Conservation (phyloP, 2,329 filamentous ascomycete species). For the Dactylellina sp. region DNA sequence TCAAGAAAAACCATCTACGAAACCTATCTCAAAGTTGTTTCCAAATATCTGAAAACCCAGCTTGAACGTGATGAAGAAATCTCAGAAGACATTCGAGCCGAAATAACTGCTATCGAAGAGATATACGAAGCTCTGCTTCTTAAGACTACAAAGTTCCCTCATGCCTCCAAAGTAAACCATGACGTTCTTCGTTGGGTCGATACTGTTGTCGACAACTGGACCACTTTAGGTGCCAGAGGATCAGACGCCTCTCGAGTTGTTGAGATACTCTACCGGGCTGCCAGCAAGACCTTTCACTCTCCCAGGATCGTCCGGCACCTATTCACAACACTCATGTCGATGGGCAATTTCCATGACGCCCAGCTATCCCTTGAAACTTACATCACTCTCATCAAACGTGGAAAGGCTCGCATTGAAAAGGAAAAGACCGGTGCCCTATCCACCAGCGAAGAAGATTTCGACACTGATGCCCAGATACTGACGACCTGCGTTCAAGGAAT, state of each 20-base stretch:
- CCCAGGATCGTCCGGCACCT: conserved; percentile 86
- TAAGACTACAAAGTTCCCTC: conserved; percentile 83
- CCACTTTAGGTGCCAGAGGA: conserved; percentile 78
- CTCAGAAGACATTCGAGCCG: conserved; percentile 75
- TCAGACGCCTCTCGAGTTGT: conserved; percentile 70
- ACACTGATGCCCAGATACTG: conserved; percentile 80
- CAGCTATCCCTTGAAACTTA: conserved; percentile 94
- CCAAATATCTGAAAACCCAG: conserved; percentile 39
- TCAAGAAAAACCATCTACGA: conserved; percentile 52
- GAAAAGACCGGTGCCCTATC: conserved; percentile 76
- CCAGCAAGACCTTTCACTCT: conserved; percentile 94
- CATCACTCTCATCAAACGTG: conserved; percentile 84
- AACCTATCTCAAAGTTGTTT: conserved; percentile 56
- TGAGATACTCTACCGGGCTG: conserved; percentile 88
- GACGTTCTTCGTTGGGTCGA: conserved; percentile 86
- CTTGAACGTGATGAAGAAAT: conserved; percentile 62
- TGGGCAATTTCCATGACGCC: conserved; percentile 92
- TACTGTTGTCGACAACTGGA: conserved; percentile 86
- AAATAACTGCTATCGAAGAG: conserved; percentile 81
- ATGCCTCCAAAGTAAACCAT: conserved; percentile 79
- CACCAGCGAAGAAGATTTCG: conserved; percentile 76
- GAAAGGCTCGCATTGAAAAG: conserved; percentile 85
- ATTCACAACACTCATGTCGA: conserved; percentile 85
- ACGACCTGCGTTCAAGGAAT: conserved; percentile 84
- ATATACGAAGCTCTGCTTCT: conserved; percentile 84